Evolutionary conservation across 768 basidiomycete genomes (phyloP).

Genomic region (Termitomyces sp.): DNA sequence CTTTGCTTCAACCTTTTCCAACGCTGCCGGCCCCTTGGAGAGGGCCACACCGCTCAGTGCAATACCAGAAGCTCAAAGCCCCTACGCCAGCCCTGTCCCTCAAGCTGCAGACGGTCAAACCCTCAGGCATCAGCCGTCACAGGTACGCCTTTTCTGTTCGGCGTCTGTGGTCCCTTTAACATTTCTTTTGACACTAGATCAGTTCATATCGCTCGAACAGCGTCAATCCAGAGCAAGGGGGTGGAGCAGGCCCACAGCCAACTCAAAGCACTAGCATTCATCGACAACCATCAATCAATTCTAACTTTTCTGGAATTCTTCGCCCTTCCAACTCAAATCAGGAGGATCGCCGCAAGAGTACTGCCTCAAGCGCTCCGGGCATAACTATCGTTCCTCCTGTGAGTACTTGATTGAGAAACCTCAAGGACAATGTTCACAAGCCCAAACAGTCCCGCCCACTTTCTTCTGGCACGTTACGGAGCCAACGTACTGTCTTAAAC

Average conservation of each 20-base stretch:
- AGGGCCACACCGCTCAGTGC: slow-evolving; percentile 46
- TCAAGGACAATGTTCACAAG: not conserved
- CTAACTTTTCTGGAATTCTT: slow-evolving; percentile 26
- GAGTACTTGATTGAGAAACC: slow-evolving; percentile 12
- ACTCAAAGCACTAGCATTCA: slow-evolving; percentile 15
- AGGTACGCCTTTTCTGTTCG: slow-evolving; percentile 28
- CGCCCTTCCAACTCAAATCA: slow-evolving; percentile 10
- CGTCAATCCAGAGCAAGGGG: slow-evolving; percentile 8
- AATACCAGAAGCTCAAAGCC: slow-evolving; percentile 55
- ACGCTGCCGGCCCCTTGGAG: slow-evolving; percentile 42
- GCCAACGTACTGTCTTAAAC: not conserved
- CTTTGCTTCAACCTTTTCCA: slow-evolving; percentile 50
- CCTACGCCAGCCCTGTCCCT: slow-evolving; percentile 36
- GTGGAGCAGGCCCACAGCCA: slow-evolving; percentile 13
- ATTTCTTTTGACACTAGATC: slow-evolving; percentile 13
- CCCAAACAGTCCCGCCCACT: slow-evolving; percentile 12
- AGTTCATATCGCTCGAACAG: slow-evolving; percentile 18
- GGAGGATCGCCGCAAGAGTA: slow-evolving; percentile 15
- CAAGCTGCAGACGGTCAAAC: slow-evolving; percentile 22
- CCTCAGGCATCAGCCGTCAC: slow-evolving; percentile 32
- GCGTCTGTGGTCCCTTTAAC: not conserved
- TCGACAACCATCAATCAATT: slow-evolving; percentile 22
- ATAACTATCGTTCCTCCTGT: slow-evolving; percentile 40
- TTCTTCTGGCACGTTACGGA: slow-evolving; percentile 9
- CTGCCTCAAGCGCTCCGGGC: slow-evolving; percentile 25